Evolutionary conservation across 768 basidiomycete genomes (phyloP).

Genomic region (Xerocomus potaroensis): DNA sequence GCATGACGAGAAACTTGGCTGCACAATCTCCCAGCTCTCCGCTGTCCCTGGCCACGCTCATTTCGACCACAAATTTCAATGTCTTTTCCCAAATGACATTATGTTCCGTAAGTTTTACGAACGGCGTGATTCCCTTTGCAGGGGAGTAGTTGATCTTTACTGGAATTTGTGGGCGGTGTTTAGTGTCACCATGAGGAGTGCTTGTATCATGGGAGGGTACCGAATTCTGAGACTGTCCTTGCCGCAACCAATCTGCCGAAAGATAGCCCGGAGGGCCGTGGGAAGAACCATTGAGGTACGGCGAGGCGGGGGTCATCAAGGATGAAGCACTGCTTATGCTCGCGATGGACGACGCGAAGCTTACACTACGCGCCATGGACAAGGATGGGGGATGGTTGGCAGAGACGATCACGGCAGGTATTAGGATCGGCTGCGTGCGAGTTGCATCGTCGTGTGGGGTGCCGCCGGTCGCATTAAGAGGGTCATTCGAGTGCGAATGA

Average conservation of each 20-base stretch:
- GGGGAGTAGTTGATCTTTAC: conserved; percentile 26
- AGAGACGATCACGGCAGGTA: conserved; percentile 30
- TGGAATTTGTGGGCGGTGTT: background rate
- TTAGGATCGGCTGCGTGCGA: conserved; percentile 2
- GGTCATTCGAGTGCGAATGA: conserved; percentile 20
- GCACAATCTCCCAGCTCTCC: conserved; percentile 47
- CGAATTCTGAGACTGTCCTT: conserved; percentile 1
- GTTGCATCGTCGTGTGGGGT: background rate
- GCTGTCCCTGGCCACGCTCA: conserved; percentile 53
- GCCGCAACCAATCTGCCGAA: conserved; percentile 26
- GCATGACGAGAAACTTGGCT: conserved; percentile 63
- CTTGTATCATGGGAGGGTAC: background rate
- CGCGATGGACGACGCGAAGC: conserved; percentile 20
- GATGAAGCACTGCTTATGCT: conserved; percentile 22
- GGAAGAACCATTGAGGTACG: background rate
- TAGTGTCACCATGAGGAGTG: background rate
- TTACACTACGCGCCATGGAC: conserved; percentile 14
- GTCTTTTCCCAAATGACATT: conserved; percentile 57
- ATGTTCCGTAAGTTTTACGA: conserved; percentile 59
- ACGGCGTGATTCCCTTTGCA: conserved; percentile 59
- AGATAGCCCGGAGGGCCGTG: conserved; percentile 18
- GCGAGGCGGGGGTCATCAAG: conserved; percentile 11
- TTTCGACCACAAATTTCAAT: conserved; percentile 54
- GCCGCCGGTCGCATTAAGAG: background rate
- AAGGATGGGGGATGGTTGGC: conserved; percentile 13